Percentiles rank a stretch among this genome's conserved stretches.
phyloP scores from a whole-genome alignment of 129 eudicot genomes.

The Cynara cardunculus region DNA sequence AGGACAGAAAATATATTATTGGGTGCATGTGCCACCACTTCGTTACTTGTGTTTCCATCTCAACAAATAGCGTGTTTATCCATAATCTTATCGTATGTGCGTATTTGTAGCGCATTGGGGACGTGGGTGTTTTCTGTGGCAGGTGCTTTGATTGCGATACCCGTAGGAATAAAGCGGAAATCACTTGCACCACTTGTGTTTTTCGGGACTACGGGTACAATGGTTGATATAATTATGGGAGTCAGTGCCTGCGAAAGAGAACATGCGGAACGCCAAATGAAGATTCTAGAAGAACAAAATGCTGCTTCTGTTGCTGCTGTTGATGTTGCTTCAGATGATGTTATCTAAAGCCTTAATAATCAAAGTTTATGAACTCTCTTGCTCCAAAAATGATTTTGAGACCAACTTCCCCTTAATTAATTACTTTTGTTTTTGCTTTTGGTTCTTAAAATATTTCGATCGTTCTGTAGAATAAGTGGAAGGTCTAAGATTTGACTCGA shows the following conservation, averaged over 20 bases:
- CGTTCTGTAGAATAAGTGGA: neutral
- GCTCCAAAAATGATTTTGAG: neutral
- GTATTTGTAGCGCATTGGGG: slow-evolving; percentile 75
- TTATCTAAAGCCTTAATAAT: slow-evolving; percentile 12
- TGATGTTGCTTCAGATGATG: slow-evolving; percentile 21
- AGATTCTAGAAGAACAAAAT: slow-evolving; percentile 71
- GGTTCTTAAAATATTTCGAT: neutral
- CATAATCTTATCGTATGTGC: neutral
- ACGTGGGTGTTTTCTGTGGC: slow-evolving; percentile 97
- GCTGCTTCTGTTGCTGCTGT: slow-evolving; percentile 29
- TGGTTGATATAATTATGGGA: slow-evolving; percentile 96
- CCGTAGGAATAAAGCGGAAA: slow-evolving; percentile 87
- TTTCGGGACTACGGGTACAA: slow-evolving; percentile 97
- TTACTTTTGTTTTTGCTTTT: neutral
- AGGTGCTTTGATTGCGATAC: slow-evolving; percentile 93
- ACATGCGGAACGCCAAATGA: slow-evolving; percentile 92
- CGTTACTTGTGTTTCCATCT: neutral
- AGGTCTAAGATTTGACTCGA: neutral
- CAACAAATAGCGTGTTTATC: neutral
- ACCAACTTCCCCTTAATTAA: neutral
- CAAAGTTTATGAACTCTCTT: neutral
- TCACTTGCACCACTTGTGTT: slow-evolving; percentile 94
- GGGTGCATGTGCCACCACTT: neutral
- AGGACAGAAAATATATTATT: no score
- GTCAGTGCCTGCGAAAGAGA: slow-evolving; percentile 93